These are phyloP conservation scores for Aspergillus ustus DNA, from an alignment of 2,329 filamentous ascomycete species.

Conservation along the genomic window DNA sequence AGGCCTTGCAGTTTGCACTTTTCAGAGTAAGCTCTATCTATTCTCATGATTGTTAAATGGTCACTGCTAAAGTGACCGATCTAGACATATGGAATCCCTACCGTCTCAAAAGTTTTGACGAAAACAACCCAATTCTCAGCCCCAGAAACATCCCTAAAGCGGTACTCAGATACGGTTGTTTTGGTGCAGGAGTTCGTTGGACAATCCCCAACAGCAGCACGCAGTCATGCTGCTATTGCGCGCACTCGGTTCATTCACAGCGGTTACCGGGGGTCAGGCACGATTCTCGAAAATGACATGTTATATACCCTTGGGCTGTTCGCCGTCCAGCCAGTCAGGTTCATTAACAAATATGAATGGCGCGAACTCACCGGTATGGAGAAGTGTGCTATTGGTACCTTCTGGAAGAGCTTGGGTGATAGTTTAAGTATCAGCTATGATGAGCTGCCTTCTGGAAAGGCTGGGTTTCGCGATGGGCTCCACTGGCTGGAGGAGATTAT, in stretches of 20 bases:
- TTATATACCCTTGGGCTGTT: constrained; percentile 70
- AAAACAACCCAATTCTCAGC: constrained; percentile 56
- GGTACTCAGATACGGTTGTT: constrained; percentile 57
- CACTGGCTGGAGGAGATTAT: constrained; percentile 58
- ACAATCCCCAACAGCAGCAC: constrained; percentile 49
- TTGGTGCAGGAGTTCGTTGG: constrained; percentile 56
- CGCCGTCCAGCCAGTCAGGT: constrained; percentile 67
- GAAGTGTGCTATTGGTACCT: constrained; percentile 66
- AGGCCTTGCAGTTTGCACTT: constrained; percentile 62
- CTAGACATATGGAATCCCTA: constrained; percentile 61
- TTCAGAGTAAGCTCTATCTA: constrained; percentile 52
- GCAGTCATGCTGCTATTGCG: constrained; percentile 58
- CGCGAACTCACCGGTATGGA: constrained; percentile 69
- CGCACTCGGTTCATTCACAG: constrained; percentile 69
- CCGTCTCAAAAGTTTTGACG: constrained; percentile 56
- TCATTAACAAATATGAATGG: constrained; percentile 72
- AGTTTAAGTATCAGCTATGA: constrained; percentile 66
- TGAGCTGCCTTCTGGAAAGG: constrained; percentile 46
- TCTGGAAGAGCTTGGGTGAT: constrained; percentile 74
- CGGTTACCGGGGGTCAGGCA: constrained; percentile 60
- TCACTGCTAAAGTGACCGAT: constrained; percentile 7
- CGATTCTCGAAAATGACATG: constrained; percentile 66
- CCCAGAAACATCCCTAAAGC: constrained; percentile 54
- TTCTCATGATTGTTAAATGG: not conserved
- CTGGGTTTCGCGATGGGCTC: constrained; percentile 55